Base-by-base conservation (phyloP, 768 basidiomycete genomes). In the Mycena polygramma region DNA sequence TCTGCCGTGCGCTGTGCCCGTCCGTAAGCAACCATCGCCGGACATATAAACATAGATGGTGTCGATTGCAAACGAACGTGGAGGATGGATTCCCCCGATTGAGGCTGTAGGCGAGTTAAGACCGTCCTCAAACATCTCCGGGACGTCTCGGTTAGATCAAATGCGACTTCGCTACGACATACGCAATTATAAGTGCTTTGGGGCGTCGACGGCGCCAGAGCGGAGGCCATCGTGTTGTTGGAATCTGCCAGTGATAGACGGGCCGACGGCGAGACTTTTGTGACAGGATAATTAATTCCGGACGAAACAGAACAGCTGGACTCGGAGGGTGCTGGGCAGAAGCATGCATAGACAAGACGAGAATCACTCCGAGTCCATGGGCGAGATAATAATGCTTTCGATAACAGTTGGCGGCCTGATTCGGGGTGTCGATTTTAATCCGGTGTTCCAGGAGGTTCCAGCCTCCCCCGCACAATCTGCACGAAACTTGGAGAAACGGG, bases 21-120 rank as follows among this genome's bases (percentile, higher is more conserved):
- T 41, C 5, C 15, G 8, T 9, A 57, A 26, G 36, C 19, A 69
- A 58, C 63, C 55, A 69, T 58, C 22, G 54, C 48, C 59, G 45
- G 7, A 6, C 30, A 22, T 35, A 46, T 53, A 59, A 70, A 65
- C 69, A 70, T 70, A 70, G 63, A n/a, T 8, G 37, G 17, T 37
- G 68, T 49, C 37, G 53, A 49, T 57, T 57, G 14, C 26, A 57
- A 37, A 57, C 36, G 26, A 53, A 60, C 60, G 53, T 59, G 60
- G 7, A 59, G 58, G n/a, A 46, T 55, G 20, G 9, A 26, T 53
- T 52, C 36, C 24, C 60, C 62, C 71, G 58, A 66, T 52, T 57
- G 19, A 39, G 37, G 58, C 30, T 57, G 30, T 35, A 64, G 70
- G 63, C 73, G 66, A 72, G 67, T 54, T 69, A 66, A 72, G 63